Conservation (phyloP, 2,329 filamentous ascomycete genomes). For the Neurospora sp. region DNA sequence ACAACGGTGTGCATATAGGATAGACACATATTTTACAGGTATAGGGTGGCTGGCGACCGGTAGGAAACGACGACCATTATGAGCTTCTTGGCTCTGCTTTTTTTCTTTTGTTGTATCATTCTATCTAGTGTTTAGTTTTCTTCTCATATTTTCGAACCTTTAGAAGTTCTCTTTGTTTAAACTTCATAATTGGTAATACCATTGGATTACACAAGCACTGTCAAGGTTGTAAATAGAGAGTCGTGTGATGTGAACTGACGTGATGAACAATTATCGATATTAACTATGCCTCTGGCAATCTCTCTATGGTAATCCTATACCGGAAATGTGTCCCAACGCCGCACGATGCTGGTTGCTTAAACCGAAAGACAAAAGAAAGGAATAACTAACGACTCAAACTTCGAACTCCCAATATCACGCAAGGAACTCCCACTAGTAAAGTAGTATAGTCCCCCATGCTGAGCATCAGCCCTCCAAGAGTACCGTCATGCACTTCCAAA, state of each 20-base stretch:
- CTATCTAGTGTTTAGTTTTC: background rate
- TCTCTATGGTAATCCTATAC: background rate
- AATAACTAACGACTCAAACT: background rate
- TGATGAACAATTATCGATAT: background rate
- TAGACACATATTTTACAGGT: background rate
- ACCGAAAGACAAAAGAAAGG: background rate
- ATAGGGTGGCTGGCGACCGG: background rate
- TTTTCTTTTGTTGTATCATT: background rate
- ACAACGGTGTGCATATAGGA: background rate
- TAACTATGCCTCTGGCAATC: background rate
- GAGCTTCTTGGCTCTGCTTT: background rate
- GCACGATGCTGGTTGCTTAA: background rate
- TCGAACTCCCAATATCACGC: background rate
- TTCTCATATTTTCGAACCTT: background rate
- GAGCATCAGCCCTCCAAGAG: background rate
- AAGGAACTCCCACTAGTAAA: background rate
- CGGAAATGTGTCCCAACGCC: background rate
- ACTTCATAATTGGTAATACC: background rate
- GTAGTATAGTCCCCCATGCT: background rate
- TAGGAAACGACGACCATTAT: background rate
- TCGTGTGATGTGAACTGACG: background rate
- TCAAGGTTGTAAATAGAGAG: background rate
- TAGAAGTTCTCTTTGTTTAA: background rate
- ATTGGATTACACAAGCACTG: background rate
- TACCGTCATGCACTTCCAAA: background rate